Conservation (phyloP, 306 rosid genomes). For the Cicer yamashitae region DNA sequence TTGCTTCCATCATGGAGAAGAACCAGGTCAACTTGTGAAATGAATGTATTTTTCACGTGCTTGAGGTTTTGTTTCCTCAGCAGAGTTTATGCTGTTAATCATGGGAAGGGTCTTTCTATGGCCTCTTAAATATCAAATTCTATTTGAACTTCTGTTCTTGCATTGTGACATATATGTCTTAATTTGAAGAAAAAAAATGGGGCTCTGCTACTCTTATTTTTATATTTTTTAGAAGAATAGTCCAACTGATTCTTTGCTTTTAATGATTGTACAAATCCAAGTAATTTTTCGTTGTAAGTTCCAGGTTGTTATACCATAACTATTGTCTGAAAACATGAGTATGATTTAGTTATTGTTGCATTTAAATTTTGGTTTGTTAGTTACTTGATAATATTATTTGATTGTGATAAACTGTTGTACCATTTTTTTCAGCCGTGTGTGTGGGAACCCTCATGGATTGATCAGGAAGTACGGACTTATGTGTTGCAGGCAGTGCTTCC, state of each 20-base stretch:
- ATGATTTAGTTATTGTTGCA: not conserved
- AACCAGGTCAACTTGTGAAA: too few species aligned
- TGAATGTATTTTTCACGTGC: too few species aligned
- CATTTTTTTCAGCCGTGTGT: conserved; percentile 54
- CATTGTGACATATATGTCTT: not conserved
- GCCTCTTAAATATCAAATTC: not conserved
- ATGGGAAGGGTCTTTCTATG: not conserved
- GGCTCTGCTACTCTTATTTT: not conserved
- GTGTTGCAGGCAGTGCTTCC: conserved; percentile 99
- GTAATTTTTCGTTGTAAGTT: not conserved
- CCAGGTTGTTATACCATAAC: not conserved
- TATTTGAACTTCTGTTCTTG: not conserved
- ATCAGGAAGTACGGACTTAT: conserved; percentile 90
- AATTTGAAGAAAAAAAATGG: not conserved
- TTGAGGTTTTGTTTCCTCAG: not conserved
- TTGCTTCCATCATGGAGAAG: too few species aligned
- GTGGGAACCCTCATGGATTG: conserved; percentile 90
- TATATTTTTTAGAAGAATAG: not conserved
- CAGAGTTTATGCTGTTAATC: not conserved
- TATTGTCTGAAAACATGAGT: not conserved
- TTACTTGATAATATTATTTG: not conserved
- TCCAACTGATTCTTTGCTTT: not conserved
- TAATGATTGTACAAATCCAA: not conserved
- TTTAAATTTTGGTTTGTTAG: not conserved
- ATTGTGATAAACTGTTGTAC: not conserved